Conservation (phyloP, 1,284 basidiomycete genomes). For the Leccinum discolor region DNA sequence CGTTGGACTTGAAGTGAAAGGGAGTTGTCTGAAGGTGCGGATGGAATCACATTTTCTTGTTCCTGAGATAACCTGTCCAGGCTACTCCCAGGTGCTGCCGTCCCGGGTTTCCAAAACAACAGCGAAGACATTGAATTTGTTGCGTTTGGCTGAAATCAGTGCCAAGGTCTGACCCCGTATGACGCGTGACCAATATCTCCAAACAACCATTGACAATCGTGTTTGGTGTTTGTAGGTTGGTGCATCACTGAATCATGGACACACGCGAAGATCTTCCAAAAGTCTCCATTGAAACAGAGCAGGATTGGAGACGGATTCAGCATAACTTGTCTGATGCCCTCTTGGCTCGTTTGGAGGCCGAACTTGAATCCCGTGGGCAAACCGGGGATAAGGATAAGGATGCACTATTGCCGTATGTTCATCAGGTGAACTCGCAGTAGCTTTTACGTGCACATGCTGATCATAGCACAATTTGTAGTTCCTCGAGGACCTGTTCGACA, state of each 20-base stretch:
- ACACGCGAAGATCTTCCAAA: constrained; percentile 60
- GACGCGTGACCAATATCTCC: not conserved
- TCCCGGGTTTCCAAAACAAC: constrained; percentile 84
- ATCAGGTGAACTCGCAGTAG: constrained; percentile 40
- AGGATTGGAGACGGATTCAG: constrained; percentile 63
- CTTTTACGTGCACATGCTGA: constrained; percentile 4
- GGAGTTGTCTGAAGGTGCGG: constrained; percentile 56
- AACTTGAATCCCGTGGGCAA: constrained; percentile 35
- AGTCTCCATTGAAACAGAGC: constrained; percentile 60
- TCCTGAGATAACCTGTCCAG: constrained; percentile 83
- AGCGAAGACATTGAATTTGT: constrained; percentile 39
- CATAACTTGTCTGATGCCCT: constrained; percentile 48
- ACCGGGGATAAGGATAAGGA: constrained; percentile 39
- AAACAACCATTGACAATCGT: constrained; percentile 13
- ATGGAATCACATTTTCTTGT: constrained; percentile 70
- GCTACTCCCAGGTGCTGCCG: constrained; percentile 82
- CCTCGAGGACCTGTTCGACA: constrained; percentile 59
- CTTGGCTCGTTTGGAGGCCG: constrained; percentile 43
- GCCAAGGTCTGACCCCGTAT: not conserved
- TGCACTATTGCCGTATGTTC: constrained; percentile 46
- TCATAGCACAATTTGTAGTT: constrained; percentile 42
- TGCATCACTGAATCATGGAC: constrained; percentile 23
- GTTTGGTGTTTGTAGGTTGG: not conserved
- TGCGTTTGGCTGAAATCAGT: not conserved
- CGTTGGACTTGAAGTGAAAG: constrained; percentile 75